These are phyloP conservation scores for Quercus wislizeni DNA, from an alignment of 306 rosid species.

Conservation along the genomic window DNA sequence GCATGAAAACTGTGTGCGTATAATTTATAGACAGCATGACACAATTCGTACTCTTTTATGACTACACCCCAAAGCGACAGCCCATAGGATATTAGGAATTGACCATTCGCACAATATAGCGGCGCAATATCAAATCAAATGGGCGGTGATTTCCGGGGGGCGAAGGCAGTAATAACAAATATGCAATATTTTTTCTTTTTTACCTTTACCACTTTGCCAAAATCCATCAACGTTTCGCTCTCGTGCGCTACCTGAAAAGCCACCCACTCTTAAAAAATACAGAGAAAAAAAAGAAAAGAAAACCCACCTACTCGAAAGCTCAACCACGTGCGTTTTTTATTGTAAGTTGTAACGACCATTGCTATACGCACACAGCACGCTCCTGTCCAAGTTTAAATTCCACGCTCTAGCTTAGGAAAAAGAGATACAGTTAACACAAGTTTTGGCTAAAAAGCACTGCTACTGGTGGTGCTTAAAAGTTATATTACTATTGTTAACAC, in stretches of 20 bases:
- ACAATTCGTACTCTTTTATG: neutral
- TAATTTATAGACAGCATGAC: neutral
- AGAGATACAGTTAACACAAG: too few species aligned
- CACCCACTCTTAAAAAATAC: neutral
- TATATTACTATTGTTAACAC: too few species aligned
- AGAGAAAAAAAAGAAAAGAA: too few species aligned
- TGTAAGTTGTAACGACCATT: neutral
- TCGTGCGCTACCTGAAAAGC: neutral
- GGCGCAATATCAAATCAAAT: neutral
- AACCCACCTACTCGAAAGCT: too few species aligned
- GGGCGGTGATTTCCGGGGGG: slow-evolving; percentile 11
- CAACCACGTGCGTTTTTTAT: neutral
- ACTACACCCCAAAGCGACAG: slow-evolving; percentile 11
- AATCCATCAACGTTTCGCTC: neutral
- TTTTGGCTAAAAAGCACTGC: too few species aligned
- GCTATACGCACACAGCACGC: neutral
- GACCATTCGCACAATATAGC: neutral
- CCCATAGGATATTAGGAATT: slow-evolving; percentile 19
- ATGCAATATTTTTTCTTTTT: neutral
- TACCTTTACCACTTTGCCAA: neutral
- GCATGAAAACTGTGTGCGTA: neutral
- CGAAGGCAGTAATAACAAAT: neutral
- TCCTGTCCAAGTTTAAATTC: neutral
- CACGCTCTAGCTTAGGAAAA: neutral
- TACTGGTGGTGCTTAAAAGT: too few species aligned